A percentile compares a stretch with the other conserved stretches of the same genome.
These are phyloP conservation scores for Saccharata proteae DNA, from an alignment of 2,329 filamentous ascomycete species.

Conservation along the genomic window DNA sequence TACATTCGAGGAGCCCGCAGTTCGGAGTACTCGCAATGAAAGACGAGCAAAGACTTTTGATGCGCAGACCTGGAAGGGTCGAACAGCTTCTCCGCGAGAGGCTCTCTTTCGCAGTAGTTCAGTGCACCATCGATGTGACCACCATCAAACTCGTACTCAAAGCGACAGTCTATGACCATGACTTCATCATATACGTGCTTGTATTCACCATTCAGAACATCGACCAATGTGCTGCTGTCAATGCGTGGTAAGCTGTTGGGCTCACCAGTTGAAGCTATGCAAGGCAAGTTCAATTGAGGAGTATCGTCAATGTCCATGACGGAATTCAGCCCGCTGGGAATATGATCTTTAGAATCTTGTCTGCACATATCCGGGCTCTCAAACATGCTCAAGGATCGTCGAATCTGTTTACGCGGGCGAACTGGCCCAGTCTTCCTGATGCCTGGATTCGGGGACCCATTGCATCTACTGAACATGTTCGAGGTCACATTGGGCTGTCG, in stretches of 20 bases:
- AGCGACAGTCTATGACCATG: conserved; percentile 88
- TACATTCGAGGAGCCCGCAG: conserved; percentile 89
- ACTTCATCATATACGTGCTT: conserved; percentile 64
- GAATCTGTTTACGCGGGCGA: conserved; percentile 74
- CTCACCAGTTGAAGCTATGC: conserved; percentile 69
- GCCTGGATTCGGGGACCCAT: conserved; percentile 60
- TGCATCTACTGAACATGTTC: conserved; percentile 42
- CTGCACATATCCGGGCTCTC: conserved; percentile 86
- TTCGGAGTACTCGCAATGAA: conserved; percentile 97
- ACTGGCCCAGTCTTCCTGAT: conserved; percentile 51
- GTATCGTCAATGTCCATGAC: conserved; percentile 76
- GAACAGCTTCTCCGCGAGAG: conserved; percentile 70
- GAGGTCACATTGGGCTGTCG: conserved; percentile 5
- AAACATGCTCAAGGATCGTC: conserved; percentile 95
- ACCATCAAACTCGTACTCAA: conserved; percentile 97
- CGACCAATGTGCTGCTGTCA: conserved; percentile 64
- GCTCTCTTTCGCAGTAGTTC: conserved; percentile 95
- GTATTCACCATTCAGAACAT: conserved; percentile 80
- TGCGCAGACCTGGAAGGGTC: conserved; percentile 37
- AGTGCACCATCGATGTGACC: conserved; percentile 88
- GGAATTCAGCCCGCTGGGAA: conserved; percentile 51
- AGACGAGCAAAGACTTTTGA: conserved; percentile 69
- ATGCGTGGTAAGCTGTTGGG: conserved; percentile 84
- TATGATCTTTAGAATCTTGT: conserved; percentile 45
- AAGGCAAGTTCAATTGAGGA: conserved; percentile 63